phyloP scores from a whole-genome alignment of 805 yeast species.

The Metschnikowia noctiluminum region DNA sequence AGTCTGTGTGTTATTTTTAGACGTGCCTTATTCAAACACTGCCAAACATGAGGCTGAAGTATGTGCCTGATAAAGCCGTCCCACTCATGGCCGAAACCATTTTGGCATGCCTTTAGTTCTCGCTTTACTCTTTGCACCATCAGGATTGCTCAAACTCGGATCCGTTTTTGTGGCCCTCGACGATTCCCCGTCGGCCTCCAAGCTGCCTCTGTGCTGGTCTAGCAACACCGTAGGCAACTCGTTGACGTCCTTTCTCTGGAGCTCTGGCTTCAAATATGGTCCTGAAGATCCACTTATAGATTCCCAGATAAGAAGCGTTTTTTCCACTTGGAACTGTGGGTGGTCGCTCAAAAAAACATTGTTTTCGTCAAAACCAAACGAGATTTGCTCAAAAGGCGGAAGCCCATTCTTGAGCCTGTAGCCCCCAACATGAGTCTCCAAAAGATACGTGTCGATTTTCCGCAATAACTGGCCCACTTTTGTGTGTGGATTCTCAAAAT shows the following conservation, averaged over 20 bases:
- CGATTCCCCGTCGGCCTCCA: conserved; percentile 26
- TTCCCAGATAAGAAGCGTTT: conserved; percentile 38
- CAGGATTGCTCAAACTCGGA: background rate
- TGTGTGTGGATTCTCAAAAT: conserved; percentile 24
- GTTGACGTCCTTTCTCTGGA: conserved; percentile 21
- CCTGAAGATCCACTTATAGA: conserved; percentile 17
- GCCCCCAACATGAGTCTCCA: conserved; percentile 25
- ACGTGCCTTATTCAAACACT: too few relatives aligned
- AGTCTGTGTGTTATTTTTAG: too few relatives aligned
- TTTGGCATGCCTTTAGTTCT: conserved; percentile 15
- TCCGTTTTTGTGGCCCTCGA: background rate
- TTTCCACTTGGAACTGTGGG: conserved; percentile 30
- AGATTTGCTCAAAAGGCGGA: conserved; percentile 37
- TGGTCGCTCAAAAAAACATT: conserved; percentile 24
- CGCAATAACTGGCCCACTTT: conserved; percentile 37
- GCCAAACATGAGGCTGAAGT: too few relatives aligned
- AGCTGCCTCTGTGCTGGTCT: conserved; percentile 29
- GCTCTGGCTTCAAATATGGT: conserved; percentile 25
- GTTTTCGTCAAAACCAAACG: conserved; percentile 28
- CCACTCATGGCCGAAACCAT: conserved; percentile 14
- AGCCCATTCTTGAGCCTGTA: conserved; percentile 33
- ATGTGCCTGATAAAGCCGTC: background rate
- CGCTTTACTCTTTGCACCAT: background rate
- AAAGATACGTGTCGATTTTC: conserved; percentile 32
- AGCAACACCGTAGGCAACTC: conserved; percentile 37